phyloP scores from a whole-genome alignment of 169 alveolate genomes.

The Plasmodium gonderi region DNA sequence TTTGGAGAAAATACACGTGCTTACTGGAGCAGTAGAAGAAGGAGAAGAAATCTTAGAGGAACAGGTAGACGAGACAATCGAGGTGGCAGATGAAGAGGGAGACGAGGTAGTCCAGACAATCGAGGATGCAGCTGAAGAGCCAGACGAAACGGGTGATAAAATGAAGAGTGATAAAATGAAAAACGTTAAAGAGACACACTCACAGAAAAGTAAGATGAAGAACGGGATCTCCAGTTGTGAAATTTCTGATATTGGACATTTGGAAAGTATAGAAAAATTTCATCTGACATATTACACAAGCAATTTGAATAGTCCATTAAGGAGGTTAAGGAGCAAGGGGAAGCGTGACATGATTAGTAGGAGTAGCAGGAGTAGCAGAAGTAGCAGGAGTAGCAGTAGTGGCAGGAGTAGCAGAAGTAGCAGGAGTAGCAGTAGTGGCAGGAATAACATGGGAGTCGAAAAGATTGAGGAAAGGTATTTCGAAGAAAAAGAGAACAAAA shows the following conservation, averaged over 20 bases:
- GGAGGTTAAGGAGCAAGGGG: neutral
- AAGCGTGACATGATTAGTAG: neutral
- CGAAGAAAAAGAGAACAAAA: no score
- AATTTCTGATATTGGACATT: no score
- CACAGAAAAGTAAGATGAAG: no score
- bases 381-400: neutral
- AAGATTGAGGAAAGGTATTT: neutral
- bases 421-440: neutral
- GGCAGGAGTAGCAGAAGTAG: neutral
- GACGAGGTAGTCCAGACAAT: no score
- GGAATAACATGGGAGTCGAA: neutral
- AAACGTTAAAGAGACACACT: neutral
- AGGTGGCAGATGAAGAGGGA: no score
- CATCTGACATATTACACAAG: neutral
- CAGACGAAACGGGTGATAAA: neutral
- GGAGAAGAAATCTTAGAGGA: no score
- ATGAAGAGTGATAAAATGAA: neutral
- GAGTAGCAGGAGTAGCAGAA: neutral
- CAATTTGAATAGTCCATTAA: neutral
- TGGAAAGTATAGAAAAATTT: neutral
- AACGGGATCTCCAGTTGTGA: no score
- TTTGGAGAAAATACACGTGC: no score
- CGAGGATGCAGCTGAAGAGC: no score
- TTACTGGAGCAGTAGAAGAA: no score
- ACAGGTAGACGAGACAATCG: no score